Conservation (phyloP, 1,139 yeast genomes). For the Pneumocystis jirovecii region DNA sequence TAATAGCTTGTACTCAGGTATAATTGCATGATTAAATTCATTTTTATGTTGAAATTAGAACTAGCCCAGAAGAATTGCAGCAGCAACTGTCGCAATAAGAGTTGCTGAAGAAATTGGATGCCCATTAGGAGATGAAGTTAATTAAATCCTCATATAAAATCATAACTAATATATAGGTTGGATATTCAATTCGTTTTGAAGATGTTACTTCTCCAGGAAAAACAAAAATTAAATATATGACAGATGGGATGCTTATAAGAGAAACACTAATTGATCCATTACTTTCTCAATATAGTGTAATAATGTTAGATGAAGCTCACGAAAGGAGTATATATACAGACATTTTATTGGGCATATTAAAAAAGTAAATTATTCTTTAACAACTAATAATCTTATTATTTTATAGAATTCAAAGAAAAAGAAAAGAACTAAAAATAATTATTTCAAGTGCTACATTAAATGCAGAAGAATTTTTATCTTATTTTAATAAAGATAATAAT, state of each 20-base stretch:
- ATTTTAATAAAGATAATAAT: conserved; percentile 22
- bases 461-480: conserved; percentile 36
- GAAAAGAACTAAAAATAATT: conserved; percentile 37
- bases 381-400: neutral
- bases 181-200: conserved; percentile 53
- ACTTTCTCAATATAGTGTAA: conserved; percentile 49
- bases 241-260: conserved; percentile 64
- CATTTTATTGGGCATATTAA: conserved; percentile 55
- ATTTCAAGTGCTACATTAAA: conserved; percentile 42
- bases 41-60: neutral
- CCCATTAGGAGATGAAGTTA: conserved; percentile 35
- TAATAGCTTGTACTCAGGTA: conserved; percentile 53
- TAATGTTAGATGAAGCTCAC: conserved; percentile 82
- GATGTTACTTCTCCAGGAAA: conserved; percentile 35
- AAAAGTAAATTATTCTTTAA: conserved; percentile 21
- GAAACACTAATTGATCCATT: conserved; percentile 54
- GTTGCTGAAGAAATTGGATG: conserved; percentile 54
- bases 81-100: conserved; percentile 50
- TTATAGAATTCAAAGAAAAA: conserved; percentile 20
- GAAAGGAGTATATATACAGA: conserved; percentile 69
- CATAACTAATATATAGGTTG: conserved; percentile 28
- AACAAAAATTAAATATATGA: conserved; percentile 54
- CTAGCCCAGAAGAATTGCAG: conserved; percentile 57
- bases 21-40: neutral
- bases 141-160: neutral